Conservation (phyloP, 345 rosid genomes). For the Citrus trifoliata region DNA sequence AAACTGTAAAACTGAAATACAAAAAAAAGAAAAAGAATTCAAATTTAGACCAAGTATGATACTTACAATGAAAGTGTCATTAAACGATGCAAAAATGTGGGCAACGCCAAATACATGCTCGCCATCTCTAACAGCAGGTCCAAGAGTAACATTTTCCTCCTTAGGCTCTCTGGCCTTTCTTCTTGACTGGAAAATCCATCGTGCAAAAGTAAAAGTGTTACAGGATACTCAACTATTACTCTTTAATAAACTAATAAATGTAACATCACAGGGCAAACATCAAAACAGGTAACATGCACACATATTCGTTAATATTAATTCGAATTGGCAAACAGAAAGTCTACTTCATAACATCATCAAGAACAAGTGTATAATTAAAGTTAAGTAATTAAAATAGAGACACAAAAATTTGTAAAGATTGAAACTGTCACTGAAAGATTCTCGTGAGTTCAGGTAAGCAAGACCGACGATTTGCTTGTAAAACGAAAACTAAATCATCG, state of each 20-base stretch:
- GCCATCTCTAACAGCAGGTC: conserved; percentile 76
- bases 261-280: neutral
- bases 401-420: too few species aligned
- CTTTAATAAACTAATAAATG: neutral
- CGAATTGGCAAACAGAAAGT: neutral
- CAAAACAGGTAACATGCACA: neutral
- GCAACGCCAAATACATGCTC: conserved; percentile 85
- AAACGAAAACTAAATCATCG: too few species aligned
- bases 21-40: neutral
- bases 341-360: neutral
- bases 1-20: neutral
- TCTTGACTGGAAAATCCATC: conserved; percentile 45
- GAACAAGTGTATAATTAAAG: too few species aligned
- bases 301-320: too few species aligned
- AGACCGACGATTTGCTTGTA: neutral
- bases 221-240: neutral
- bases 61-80: conserved; percentile 88
- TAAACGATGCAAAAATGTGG: conserved; percentile 84
- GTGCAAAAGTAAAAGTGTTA: neutral
- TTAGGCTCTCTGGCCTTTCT: conserved; percentile 78
- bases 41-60: neutral
- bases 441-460: neutral
- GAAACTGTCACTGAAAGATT: neutral
- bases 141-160: conserved; percentile 78
- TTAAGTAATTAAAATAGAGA: neutral